Evolutionary conservation across 1,139 yeast genomes (phyloP).

Genomic region (Pichia sp.): DNA sequence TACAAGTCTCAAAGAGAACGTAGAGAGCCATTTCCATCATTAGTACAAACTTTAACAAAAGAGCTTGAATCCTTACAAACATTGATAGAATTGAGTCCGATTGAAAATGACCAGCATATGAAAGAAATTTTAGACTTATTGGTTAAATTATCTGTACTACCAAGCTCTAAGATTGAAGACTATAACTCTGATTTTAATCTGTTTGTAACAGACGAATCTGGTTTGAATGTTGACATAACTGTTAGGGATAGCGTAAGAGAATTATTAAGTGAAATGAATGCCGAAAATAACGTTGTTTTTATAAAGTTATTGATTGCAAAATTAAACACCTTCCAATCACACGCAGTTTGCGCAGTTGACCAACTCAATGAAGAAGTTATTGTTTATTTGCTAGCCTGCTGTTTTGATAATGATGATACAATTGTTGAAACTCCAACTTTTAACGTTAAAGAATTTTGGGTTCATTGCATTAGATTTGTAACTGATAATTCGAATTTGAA

Average conservation of each 20-base stretch:
- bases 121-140: conserved; percentile 23
- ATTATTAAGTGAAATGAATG: conserved; percentile 40
- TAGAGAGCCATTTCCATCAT: conserved; percentile 20
- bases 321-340: conserved; percentile 9
- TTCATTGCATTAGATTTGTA: conserved; percentile 8
- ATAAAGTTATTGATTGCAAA: conserved; percentile 26
- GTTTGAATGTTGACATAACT: conserved; percentile 43
- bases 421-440: conserved; percentile 22
- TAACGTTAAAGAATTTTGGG: conserved; percentile 12
- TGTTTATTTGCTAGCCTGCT: conserved; percentile 36
- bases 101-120: conserved; percentile 13
- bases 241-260: conserved; percentile 53
- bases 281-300: conserved; percentile 31
- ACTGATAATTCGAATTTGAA: conserved; percentile 7
- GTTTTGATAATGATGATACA: conserved; percentile 42
- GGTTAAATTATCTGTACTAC: conserved; percentile 17
- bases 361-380: conserved; percentile 33
- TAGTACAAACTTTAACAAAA: conserved; percentile 17
- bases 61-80: conserved; percentile 21
- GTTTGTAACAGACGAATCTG: conserved; percentile 69
- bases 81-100: conserved; percentile 17
- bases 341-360: not conserved
- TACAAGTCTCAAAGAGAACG: conserved; percentile 21
- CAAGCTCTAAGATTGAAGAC: conserved; percentile 25
- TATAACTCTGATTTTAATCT: conserved; percentile 54